phyloP scores from a whole-genome alignment of 1,139 yeast species.

The Hemisphaericaspora subhashii region DNA sequence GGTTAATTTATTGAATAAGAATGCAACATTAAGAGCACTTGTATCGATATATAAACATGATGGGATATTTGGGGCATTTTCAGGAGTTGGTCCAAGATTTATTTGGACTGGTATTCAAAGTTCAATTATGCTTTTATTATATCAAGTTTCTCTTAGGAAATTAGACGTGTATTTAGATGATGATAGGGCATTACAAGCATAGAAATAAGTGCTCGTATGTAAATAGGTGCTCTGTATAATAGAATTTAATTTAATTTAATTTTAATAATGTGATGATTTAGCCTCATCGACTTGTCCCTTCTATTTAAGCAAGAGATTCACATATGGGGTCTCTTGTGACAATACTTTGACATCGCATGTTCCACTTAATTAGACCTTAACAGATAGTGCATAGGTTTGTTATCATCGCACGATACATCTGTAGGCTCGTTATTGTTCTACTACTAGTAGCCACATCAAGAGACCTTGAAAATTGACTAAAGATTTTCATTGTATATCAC shows the following conservation, averaged over 20 bases:
- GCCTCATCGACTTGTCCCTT: too few relatives aligned
- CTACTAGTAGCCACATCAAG: too few relatives aligned
- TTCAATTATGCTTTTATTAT: conserved; percentile 86
- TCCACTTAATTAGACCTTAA: too few relatives aligned
- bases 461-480: too few relatives aligned
- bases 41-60: conserved; percentile 67
- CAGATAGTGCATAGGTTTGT: too few relatives aligned
- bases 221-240: not conserved
- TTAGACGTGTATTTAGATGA: conserved; percentile 30
- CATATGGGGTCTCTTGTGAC: too few relatives aligned
- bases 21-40: conserved; percentile 65
- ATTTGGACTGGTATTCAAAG: conserved; percentile 97
- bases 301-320: too few relatives aligned
- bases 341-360: too few relatives aligned
- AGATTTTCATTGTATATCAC: too few relatives aligned
- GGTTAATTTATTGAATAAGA: conserved; percentile 32
- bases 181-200: conserved; percentile 1
- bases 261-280: not conserved
- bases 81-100: conserved; percentile 95
- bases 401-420: too few relatives aligned
- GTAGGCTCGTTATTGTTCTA: too few relatives aligned
- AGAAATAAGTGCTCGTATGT: not conserved
- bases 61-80: conserved; percentile 77
- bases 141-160: conserved; percentile 59
- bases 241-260: too few relatives aligned